phyloP scores from a whole-genome alignment of 805 yeast species.

The Candida montana region DNA sequence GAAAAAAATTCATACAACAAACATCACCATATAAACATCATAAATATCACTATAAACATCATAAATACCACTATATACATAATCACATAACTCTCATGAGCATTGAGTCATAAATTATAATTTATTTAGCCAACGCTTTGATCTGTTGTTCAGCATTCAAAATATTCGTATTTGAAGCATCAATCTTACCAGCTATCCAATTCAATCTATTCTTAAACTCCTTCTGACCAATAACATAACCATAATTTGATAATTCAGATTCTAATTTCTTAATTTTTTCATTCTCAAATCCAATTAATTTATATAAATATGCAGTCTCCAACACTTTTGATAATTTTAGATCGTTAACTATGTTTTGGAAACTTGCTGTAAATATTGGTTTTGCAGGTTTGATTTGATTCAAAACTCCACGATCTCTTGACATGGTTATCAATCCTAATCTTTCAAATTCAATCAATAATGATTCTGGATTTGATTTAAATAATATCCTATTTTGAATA shows the following conservation, averaged over 20 bases:
- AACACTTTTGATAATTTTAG: slow-evolving; percentile 48
- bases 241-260: slow-evolving; percentile 60
- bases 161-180: slow-evolving; percentile 49
- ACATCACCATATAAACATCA: too few relatives aligned
- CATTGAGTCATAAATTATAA: too few relatives aligned
- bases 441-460: slow-evolving; percentile 71
- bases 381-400: slow-evolving; percentile 68
- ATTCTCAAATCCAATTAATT: slow-evolving; percentile 53
- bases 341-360: slow-evolving; percentile 57
- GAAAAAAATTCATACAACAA: too few relatives aligned
- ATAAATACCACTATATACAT: too few relatives aligned
- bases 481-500: slow-evolving; percentile 51
- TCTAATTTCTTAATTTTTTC: slow-evolving; percentile 61
- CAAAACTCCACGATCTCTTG: slow-evolving; percentile 74
- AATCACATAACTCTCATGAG: too few relatives aligned
- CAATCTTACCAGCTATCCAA: slow-evolving; percentile 65
- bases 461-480: slow-evolving; percentile 48
- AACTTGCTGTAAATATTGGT: slow-evolving; percentile 81
- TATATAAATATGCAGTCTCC: slow-evolving; percentile 56
- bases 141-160: slow-evolving; percentile 41
- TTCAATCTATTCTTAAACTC: slow-evolving; percentile 57
- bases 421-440: slow-evolving; percentile 65
- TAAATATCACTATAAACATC: too few relatives aligned
- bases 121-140: slow-evolving; percentile 27
- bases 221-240: slow-evolving; percentile 44